A percentile compares a stretch with the other conserved stretches of the same genome.
Conservation (phyloP, 2,329 filamentous ascomycete genomes). For the Metarhizium guizhouense region DNA sequence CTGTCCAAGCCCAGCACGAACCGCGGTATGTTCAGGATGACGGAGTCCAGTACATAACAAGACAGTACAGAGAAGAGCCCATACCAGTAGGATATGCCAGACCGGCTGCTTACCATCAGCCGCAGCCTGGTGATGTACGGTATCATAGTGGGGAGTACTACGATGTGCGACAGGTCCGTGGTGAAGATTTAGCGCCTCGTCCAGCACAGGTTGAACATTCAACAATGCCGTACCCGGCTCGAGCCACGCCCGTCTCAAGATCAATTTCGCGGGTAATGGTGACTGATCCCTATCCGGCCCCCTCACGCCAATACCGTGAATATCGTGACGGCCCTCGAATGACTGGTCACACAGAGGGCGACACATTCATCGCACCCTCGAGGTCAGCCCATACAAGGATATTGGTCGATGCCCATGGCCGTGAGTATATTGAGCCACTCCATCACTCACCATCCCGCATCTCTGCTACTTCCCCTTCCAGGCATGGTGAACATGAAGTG, state of each 20-base stretch:
- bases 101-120: neutral
- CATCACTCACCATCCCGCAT: slow-evolving; percentile 34
- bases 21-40: slow-evolving; percentile 29
- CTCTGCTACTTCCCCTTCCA: slow-evolving; percentile 41
- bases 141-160: slow-evolving; percentile 23
- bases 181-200: slow-evolving; percentile 22
- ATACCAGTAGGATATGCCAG: slow-evolving; percentile 7
- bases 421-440: slow-evolving; percentile 59
- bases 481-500: slow-evolving; percentile 41
- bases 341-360: slow-evolving; percentile 39
- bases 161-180: slow-evolving; percentile 21
- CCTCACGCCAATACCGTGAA: slow-evolving; percentile 35
- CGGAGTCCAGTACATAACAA: slow-evolving; percentile 24
- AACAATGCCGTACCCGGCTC: slow-evolving; percentile 26
- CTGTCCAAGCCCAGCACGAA: slow-evolving; percentile 23
- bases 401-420: slow-evolving; percentile 74
- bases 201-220: slow-evolving; percentile 24
- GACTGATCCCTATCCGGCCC: slow-evolving; percentile 31
- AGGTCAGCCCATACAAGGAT: slow-evolving; percentile 54
- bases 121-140: slow-evolving; percentile 17
- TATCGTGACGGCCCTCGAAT: slow-evolving; percentile 32
- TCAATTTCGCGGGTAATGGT: slow-evolving; percentile 33
- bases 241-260: slow-evolving; percentile 28
- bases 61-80: slow-evolving; percentile 19
- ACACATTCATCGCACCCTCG: slow-evolving; percentile 42